Evolutionary conservation across 441 rosid species (phyloP).

Genomic region (Daphne laureola): DNA sequence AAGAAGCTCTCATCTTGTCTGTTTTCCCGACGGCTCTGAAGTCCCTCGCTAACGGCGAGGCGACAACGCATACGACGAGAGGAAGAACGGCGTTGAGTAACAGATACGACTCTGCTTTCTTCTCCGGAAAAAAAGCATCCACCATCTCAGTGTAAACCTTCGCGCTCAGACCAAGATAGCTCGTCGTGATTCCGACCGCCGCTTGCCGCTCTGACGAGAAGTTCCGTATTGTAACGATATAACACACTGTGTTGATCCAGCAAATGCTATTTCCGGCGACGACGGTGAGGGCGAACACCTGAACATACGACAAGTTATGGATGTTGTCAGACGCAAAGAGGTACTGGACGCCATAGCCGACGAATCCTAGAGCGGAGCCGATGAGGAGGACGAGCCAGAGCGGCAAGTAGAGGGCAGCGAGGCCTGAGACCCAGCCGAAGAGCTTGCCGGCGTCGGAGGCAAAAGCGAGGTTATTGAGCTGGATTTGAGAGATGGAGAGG

Average conservation of each 20-base stretch:
- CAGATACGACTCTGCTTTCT: constrained; percentile 51
- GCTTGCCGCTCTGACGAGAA: constrained; percentile 49
- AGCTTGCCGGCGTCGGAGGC: constrained; percentile 90
- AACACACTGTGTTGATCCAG: constrained; percentile 83
- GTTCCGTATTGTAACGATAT: constrained; percentile 40
- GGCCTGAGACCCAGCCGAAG: constrained; percentile 67
- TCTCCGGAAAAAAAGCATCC: constrained; percentile 20
- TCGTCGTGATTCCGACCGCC: constrained; percentile 59
- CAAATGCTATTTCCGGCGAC: constrained; percentile 68
- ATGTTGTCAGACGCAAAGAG: constrained; percentile 42
- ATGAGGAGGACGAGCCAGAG: constrained; percentile 62
- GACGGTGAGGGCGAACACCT: constrained; percentile 50
- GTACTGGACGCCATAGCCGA: constrained; percentile 71
- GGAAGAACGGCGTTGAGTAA: constrained; percentile 61
- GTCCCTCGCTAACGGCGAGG: constrained; percentile 30
- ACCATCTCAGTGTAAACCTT: constrained; percentile 62
- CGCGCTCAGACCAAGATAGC: constrained; percentile 77
- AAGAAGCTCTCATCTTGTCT: constrained; percentile 22
- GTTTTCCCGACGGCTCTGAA: constrained; percentile 4
- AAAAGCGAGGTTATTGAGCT: constrained; percentile 75
- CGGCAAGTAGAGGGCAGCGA: constrained; percentile 66
- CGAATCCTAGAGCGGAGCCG: constrained; percentile 55
- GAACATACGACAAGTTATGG: constrained; percentile 37
- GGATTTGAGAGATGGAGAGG: constrained; percentile 64
- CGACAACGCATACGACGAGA: constrained; percentile 24